These are phyloP conservation scores for Lepraria neglecta DNA, from an alignment of 495 filamentous ascomycete species.

Conservation along the genomic window DNA sequence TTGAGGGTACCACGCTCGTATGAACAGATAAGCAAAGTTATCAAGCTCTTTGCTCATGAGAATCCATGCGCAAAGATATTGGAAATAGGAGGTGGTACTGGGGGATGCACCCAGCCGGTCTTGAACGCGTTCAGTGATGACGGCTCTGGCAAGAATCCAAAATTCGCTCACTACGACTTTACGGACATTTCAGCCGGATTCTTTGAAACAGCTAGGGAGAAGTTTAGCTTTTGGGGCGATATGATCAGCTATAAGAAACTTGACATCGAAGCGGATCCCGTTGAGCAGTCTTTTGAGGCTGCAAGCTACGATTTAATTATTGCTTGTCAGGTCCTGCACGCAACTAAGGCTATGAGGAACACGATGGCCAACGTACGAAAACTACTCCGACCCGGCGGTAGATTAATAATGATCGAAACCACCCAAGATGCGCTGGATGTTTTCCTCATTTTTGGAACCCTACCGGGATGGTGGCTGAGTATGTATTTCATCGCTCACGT, in stretches of 20 bases:
- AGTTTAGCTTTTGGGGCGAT: slow-evolving; percentile 24
- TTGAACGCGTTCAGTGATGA: slow-evolving; percentile 14
- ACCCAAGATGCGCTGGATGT: slow-evolving; percentile 10
- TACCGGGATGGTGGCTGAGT: slow-evolving; percentile 12
- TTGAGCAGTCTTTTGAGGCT: slow-evolving; percentile 41
- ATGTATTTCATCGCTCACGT: not conserved
- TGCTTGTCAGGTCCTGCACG: slow-evolving; percentile 47
- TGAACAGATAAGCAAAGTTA: slow-evolving; percentile 13
- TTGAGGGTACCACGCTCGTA: slow-evolving; percentile 14
- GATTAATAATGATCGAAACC: slow-evolving; percentile 21
- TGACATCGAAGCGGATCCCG: slow-evolving; percentile 42
- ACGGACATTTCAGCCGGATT: slow-evolving; percentile 12
- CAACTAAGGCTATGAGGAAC: slow-evolving; percentile 40
- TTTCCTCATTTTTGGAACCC: slow-evolving; percentile 7
- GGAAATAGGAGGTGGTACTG: slow-evolving; percentile 52
- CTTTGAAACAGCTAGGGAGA: slow-evolving; percentile 14
- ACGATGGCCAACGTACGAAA: slow-evolving; percentile 42
- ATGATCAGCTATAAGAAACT: slow-evolving; percentile 37
- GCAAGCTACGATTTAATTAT: slow-evolving; percentile 46
- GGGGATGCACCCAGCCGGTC: slow-evolving; percentile 18
- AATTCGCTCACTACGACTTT: slow-evolving; percentile 16
- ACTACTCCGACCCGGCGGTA: slow-evolving; percentile 36
- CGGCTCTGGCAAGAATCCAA: slow-evolving; percentile 16
- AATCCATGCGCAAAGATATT: slow-evolving; percentile 33
- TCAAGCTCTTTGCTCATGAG: slow-evolving; percentile 29